A percentile compares a stretch with the other conserved stretches of the same genome.
Evolutionary conservation across 2,329 filamentous ascomycete species (phyloP).

Genomic region (Cercospora sp.): DNA sequence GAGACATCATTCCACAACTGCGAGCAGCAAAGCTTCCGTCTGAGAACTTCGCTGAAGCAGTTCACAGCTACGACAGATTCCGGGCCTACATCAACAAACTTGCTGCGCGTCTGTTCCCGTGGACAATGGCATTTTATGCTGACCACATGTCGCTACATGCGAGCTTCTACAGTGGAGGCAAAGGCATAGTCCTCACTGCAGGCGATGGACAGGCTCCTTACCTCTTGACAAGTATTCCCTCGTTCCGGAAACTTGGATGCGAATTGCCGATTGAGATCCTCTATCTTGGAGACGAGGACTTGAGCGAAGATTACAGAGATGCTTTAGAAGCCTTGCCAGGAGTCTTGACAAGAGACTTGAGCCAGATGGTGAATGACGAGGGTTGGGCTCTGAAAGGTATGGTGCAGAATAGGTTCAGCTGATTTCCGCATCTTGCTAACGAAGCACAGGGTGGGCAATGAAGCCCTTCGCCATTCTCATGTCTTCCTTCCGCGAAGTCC

Average conservation of each 20-base stretch:
- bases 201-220: constrained; percentile 48
- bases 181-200: constrained; percentile 49
- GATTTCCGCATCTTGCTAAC: neutral
- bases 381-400: constrained; percentile 45
- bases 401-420: neutral
- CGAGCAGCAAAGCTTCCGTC: neutral
- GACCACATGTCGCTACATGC: constrained; percentile 46
- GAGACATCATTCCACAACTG: constrained; percentile 17
- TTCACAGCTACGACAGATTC: constrained; percentile 47
- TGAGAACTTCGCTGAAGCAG: constrained; percentile 10
- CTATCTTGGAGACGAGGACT: constrained; percentile 48
- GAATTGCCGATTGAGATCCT: constrained; percentile 44
- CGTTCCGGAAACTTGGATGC: constrained; percentile 43
- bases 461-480: constrained; percentile 51
- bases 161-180: constrained; percentile 41
- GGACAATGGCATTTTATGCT: constrained; percentile 46
- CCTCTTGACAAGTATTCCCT: constrained; percentile 47
- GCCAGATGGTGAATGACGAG: constrained; percentile 47
- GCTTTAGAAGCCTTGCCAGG: constrained; percentile 46
- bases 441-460: constrained; percentile 44
- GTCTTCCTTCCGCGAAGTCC: constrained; percentile 50
- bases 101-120: constrained; percentile 43
- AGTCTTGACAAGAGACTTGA: constrained; percentile 48
- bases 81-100: constrained; percentile 45
- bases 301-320: constrained; percentile 46